These are phyloP conservation scores for Litsea cubeba DNA, from an alignment of 164 flowering plant genomes.

Conservation along the genomic window DNA sequence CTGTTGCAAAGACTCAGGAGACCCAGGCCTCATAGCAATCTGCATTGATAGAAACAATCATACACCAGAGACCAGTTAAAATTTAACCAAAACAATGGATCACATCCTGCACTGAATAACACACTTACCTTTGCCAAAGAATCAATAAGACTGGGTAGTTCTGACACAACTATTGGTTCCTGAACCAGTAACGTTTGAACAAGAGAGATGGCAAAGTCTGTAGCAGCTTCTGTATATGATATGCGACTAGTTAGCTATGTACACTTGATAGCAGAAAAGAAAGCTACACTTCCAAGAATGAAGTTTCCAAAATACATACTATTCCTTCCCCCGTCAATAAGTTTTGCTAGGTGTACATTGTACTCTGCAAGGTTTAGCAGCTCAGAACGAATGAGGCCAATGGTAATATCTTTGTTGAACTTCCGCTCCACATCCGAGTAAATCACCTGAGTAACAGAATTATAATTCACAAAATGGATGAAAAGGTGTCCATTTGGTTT, in stretches of 20 bases:
- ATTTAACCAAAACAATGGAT: not conserved
- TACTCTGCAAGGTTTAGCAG: slow-evolving; percentile 87
- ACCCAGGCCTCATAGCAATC: slow-evolving; percentile 89
- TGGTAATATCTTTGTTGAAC: slow-evolving; percentile 76
- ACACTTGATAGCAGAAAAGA: not conserved
- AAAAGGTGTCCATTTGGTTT: not conserved
- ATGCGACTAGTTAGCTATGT: slow-evolving; percentile 10
- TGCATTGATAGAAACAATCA: slow-evolving; percentile 21
- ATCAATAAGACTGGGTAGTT: slow-evolving; percentile 85
- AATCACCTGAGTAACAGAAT: slow-evolving; percentile 52
- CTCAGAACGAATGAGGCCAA: slow-evolving; percentile 79
- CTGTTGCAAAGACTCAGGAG: slow-evolving; percentile 79
- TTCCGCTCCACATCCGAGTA: slow-evolving; percentile 89
- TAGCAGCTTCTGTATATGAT: slow-evolving; percentile 74
- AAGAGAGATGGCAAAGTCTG: slow-evolving; percentile 79
- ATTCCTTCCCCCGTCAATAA: slow-evolving; percentile 92
- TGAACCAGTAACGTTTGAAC: slow-evolving; percentile 64
- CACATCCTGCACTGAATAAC: not conserved
- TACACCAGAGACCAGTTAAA: not conserved
- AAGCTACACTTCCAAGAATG: not conserved
- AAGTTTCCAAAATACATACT: slow-evolving; percentile 40
- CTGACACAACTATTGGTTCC: slow-evolving; percentile 67
- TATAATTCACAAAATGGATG: not conserved
- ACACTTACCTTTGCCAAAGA: slow-evolving; percentile 78
- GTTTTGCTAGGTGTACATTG: slow-evolving; percentile 89